Base-by-base conservation (phyloP, 2,329 filamentous ascomycete genomes). In the Arachnomyces sp. region DNA sequence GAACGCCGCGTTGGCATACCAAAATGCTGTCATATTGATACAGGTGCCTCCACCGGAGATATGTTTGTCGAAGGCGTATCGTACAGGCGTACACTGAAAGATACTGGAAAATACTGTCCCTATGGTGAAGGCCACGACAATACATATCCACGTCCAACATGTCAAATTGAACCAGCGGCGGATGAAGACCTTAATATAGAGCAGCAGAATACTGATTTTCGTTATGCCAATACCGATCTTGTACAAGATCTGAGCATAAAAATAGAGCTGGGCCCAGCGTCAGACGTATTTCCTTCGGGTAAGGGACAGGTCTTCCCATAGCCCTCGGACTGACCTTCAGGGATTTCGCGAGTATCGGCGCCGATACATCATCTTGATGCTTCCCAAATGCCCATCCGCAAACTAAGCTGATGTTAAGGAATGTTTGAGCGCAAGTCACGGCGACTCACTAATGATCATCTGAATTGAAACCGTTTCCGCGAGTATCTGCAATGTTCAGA, bases 1-100 rank as follows among this genome's bases (percentile, higher is more conserved):
- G 46, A 62, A 59, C 1, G 56, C 50, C 12, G 59, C 70, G 42
- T 74, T 73, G 38, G 68, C 63, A 39, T 71, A 69, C 72, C 72
- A 75, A 45, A 70, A 69, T 3, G 54, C 56, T 1, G 65, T 67
- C 21, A 69, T 52, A 44, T 62, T 61, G 50, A 76, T 68, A 47
- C 72, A 75, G 4, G 45, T 58, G 1, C 71, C 67, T 13, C 28
- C 15, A 12, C 36, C 42, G 7, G 40, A 28, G 13, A 44, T 40
- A 18, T 36, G 34, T 15, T 45, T 50, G 17, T 50, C 37, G 31
- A 52, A 53, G 8, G 51, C 45, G 34, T 42, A 44, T 31, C 41
- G 33, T 5, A 52, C 41, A 8, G 49, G 48, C 3, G 42, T 44
- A 45, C 52, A 54, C 36, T 54, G 52, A 31, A 52, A 51, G 18